Evolutionary conservation across 176 grass and related monocot genomes (phyloP).

Genomic region (Tillandsia leiboldiana): DNA sequence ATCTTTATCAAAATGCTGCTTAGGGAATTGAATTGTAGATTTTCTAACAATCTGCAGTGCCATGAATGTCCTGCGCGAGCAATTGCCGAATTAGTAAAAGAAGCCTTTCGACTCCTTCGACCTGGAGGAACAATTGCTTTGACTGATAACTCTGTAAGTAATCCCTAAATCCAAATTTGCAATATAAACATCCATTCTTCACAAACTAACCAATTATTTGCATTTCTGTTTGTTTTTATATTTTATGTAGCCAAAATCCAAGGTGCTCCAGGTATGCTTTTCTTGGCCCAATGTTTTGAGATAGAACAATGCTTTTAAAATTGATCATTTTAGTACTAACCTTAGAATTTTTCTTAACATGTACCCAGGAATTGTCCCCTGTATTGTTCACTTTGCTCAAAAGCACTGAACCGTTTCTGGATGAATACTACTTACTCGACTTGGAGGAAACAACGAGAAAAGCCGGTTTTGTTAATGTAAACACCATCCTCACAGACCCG

Average conservation of each 20-base stretch:
- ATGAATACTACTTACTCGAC: constrained; percentile 80
- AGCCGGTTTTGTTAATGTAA: constrained; percentile 54
- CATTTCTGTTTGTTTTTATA: constrained; percentile 14
- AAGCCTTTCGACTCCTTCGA: constrained; percentile 55
- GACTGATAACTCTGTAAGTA: constrained; percentile 72
- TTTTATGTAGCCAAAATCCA: constrained; percentile 55
- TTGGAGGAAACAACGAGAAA: constrained; percentile 48
- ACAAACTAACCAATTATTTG: neutral
- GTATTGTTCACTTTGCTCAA: constrained; percentile 74
- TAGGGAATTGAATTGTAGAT: neutral
- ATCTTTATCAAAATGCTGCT: constrained; percentile 8
- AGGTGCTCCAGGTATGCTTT: constrained; percentile 66
- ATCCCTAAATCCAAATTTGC: neutral
- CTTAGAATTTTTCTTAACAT: neutral
- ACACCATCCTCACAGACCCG: constrained; percentile 51
- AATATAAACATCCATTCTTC: constrained; percentile 1
- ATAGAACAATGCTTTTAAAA: neutral
- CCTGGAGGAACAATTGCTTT: constrained; percentile 66
- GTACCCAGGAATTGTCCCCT: constrained; percentile 58
- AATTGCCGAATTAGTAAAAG: constrained; percentile 49
- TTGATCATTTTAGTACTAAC: neutral
- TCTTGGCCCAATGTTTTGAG: neutral
- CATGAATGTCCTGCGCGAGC: constrained; percentile 76
- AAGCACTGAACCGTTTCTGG: constrained; percentile 78
- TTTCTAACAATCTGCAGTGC: constrained; percentile 28